Evolutionary conservation across 805 yeast genomes (phyloP), one percentile per base, ranked within the genome.

Genomic region (Suhomyces sp.): DNA sequence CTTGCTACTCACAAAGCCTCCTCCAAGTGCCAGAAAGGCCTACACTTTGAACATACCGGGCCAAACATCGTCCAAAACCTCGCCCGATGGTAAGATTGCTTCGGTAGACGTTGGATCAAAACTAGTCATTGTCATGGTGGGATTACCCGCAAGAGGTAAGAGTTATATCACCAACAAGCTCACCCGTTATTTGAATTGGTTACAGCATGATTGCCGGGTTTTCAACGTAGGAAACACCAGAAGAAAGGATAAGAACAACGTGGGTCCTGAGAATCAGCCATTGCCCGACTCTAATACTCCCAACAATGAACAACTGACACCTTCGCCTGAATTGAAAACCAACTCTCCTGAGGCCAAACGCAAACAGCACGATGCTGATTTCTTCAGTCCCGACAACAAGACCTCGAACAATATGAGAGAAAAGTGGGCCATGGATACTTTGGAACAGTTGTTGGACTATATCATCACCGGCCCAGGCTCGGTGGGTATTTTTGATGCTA

Each of bases 201-300:
- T 91, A 39, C 96, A 92, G 69, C 96, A 92, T 61, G 90, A 88
- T 59, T 85, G 96, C 53, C 79, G 86, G 57, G 92, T 93, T 8
- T 93, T 94, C 75, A 93, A 93, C 63, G 99, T 94, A 27, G 99
- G 99, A 0, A 89, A 94, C 61, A 93, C 97, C 0, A 80, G 99
- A 61, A 78, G 98, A 62, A 82, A 83, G 57, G 91, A 87, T 44
- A 79, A 82, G 10, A 73, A 76, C 31, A 75, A 78, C 52, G 76
- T 80, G 8, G 94, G 94, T 0, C 94, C 94, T 0, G 87, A 89
- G 25, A 74, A 69, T 25, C 76, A 78, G 6, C 96, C 96, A 2
- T 61, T 75, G 45, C 78, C 79, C 1, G 79, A 75, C 53, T 65
- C 63, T 13, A 63, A 66, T 52, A 73, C 77, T 1, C 78, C 78